Evolutionary conservation across 2,329 filamentous ascomycete species (phyloP).

Genomic region (Cryoendolithus antarcticus): DNA sequence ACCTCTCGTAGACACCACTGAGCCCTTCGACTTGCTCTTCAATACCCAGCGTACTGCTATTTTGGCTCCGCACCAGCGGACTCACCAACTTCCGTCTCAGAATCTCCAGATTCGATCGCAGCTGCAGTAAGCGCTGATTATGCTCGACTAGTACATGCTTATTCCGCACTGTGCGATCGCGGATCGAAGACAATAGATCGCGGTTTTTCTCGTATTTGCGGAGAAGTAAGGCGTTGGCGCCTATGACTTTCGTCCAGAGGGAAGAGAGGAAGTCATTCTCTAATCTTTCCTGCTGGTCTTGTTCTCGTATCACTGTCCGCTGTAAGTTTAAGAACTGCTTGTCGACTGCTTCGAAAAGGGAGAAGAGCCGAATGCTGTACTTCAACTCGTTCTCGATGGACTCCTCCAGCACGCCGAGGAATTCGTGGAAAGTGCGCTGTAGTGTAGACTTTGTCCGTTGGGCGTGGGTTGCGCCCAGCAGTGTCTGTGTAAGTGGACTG

Average conservation of each 20-base stretch:
- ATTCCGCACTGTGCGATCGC: slow-evolving; percentile 72
- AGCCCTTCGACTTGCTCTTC: slow-evolving; percentile 79
- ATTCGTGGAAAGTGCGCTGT: slow-evolving; percentile 78
- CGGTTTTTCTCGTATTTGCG: slow-evolving; percentile 88
- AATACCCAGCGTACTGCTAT: slow-evolving; percentile 57
- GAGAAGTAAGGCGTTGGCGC: slow-evolving; percentile 60
- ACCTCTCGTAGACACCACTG: slow-evolving; percentile 64
- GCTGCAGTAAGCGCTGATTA: slow-evolving; percentile 66
- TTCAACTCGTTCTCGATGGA: slow-evolving; percentile 74
- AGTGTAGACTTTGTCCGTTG: slow-evolving; percentile 72
- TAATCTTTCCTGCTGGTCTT: slow-evolving; percentile 64
- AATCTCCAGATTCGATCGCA: slow-evolving; percentile 81
- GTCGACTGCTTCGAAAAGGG: slow-evolving; percentile 85
- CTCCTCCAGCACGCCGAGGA: slow-evolving; percentile 77
- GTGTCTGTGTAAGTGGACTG: slow-evolving; percentile 44
- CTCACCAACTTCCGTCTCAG: slow-evolving; percentile 71
- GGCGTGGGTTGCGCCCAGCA: slow-evolving; percentile 70
- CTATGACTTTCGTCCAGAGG: slow-evolving; percentile 77
- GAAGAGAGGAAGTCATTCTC: slow-evolving; percentile 72
- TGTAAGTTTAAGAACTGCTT: slow-evolving; percentile 80
- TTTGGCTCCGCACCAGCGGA: slow-evolving; percentile 62
- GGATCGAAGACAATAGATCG: slow-evolving; percentile 62
- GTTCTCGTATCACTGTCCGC: slow-evolving; percentile 72
- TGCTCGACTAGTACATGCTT: slow-evolving; percentile 79
- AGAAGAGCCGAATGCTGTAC: slow-evolving; percentile 68